Evolutionary conservation across 495 filamentous ascomycete species (phyloP).

Genomic region (Hypoxylon fuscum): DNA sequence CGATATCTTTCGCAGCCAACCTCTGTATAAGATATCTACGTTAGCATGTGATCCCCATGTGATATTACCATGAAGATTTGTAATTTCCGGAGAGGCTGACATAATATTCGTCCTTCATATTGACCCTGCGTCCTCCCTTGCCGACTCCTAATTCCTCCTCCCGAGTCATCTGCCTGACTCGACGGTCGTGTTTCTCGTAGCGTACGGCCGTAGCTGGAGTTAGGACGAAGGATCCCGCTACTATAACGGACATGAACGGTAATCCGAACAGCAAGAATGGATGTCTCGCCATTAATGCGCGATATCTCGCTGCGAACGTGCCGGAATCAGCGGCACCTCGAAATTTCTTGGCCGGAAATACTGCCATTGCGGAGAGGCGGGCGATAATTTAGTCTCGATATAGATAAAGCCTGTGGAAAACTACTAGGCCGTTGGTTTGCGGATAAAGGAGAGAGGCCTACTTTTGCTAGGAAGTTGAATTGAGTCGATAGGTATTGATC

Average conservation of each 20-base stretch:
- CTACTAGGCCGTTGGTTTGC: not conserved
- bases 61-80: not conserved
- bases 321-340: conserved; percentile 64
- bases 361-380: conserved; percentile 64
- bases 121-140: conserved; percentile 73
- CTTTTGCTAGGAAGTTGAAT: too few relatives aligned
- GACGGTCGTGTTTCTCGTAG: conserved; percentile 91
- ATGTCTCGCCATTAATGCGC: conserved; percentile 70
- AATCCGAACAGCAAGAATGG: conserved; percentile 95
- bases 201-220: conserved; percentile 92
- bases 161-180: conserved; percentile 78
- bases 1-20: conserved; percentile 88
- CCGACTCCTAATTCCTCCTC: conserved; percentile 87
- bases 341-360: conserved; percentile 79
- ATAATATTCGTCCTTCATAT: conserved; percentile 93
- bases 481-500: not conserved
- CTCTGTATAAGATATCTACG: conserved; percentile 63
- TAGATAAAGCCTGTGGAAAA: not conserved
- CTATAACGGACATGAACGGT: conserved; percentile 91
- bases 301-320: conserved; percentile 80
- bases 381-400: not conserved
- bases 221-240: conserved; percentile 93
- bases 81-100: conserved; percentile 59
- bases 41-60: conserved; percentile 7
- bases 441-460: too few relatives aligned